Conservation (phyloP, 2,329 filamentous ascomycete genomes). For the Madurella fahalii region DNA sequence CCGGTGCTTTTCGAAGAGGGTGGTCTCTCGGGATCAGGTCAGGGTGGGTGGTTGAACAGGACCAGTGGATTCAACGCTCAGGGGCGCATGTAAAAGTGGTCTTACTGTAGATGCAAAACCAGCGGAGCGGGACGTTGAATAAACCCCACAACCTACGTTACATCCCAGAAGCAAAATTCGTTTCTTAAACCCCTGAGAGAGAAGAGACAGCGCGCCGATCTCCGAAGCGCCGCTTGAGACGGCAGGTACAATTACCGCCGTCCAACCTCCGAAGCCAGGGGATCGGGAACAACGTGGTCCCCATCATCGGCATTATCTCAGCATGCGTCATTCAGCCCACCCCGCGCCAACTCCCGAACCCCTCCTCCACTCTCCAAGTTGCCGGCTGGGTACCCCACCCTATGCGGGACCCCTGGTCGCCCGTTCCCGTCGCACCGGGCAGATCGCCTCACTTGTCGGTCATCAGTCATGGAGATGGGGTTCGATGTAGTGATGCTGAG, state of each 20-base stretch:
- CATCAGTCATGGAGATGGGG: background rate
- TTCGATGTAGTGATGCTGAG: no score
- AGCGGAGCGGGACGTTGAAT: no score
- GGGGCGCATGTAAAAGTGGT: no score
- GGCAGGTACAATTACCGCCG: background rate
- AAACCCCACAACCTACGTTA: no score
- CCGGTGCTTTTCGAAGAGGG: no score
- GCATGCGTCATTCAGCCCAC: constrained; percentile 9
- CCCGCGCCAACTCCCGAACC: constrained; percentile 20
- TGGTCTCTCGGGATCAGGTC: no score
- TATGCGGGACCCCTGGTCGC: background rate
- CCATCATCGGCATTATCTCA: constrained; percentile 5
- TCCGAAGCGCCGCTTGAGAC: background rate
- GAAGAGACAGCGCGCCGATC: no score
- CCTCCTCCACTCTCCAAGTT: constrained; percentile 4
- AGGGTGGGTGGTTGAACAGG: no score
- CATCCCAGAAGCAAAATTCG: no score
- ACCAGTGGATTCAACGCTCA: no score
- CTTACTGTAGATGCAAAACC: no score
- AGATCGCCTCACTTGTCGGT: background rate
- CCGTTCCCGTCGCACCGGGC: background rate
- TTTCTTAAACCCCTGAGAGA: no score
- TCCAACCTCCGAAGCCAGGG: background rate
- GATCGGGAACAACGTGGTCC: constrained; percentile 16
- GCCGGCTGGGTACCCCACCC: background rate